Percentiles rank a stretch among this genome's conserved stretches.
phyloP scores from a whole-genome alignment of 805 yeast genomes.

The Candida morakotiae region DNA sequence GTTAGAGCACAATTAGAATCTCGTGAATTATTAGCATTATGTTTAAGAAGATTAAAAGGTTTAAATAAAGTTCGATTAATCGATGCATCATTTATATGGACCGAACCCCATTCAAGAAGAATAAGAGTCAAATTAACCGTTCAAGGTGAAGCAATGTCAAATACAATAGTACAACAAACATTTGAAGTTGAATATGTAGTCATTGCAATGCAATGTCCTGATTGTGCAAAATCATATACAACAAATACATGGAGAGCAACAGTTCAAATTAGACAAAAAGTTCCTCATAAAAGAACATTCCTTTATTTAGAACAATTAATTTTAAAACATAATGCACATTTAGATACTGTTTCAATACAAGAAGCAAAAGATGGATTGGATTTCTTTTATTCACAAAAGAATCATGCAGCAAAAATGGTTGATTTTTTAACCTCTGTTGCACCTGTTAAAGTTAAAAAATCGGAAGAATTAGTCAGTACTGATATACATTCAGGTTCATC shows the following conservation, averaged over 20 bases:
- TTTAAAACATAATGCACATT: slow-evolving; percentile 87
- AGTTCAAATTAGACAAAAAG: slow-evolving; percentile 97
- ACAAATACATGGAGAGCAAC: slow-evolving; percentile 98
- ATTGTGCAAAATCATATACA: slow-evolving; percentile 96
- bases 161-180: slow-evolving; percentile 88
- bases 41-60: slow-evolving; percentile 85
- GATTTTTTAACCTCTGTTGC: slow-evolving; percentile 83
- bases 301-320: slow-evolving; percentile 93
- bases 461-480: slow-evolving; percentile 86
- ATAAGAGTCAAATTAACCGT: slow-evolving; percentile 86
- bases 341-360: slow-evolving; percentile 87
- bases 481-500: slow-evolving; percentile 91
- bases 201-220: slow-evolving; percentile 95
- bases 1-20: slow-evolving; percentile 85
- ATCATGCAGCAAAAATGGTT: slow-evolving; percentile 91
- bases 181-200: slow-evolving; percentile 94
- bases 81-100: slow-evolving; percentile 96
- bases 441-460: slow-evolving; percentile 77
- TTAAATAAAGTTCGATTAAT: slow-evolving; percentile 78
- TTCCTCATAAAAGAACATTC: slow-evolving; percentile 93
- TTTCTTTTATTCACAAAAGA: slow-evolving; percentile 82
- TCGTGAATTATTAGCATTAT: slow-evolving; percentile 85
- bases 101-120: slow-evolving; percentile 98
- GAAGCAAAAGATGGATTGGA: slow-evolving; percentile 94
- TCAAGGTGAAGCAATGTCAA: slow-evolving; percentile 93